phyloP scores from a whole-genome alignment of 2,329 filamentous ascomycete genomes.

The Periconia sp. region DNA sequence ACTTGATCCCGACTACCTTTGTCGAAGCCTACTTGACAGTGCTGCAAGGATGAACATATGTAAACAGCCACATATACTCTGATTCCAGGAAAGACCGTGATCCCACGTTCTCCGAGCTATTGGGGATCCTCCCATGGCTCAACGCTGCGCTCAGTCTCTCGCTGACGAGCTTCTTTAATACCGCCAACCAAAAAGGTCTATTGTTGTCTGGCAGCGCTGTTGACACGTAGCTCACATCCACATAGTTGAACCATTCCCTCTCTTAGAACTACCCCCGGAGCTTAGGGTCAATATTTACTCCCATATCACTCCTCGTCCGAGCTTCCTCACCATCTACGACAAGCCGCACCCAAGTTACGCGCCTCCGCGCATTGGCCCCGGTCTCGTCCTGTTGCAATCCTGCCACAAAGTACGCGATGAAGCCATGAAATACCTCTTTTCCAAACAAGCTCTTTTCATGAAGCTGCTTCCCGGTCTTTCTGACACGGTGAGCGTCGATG shows the following conservation, averaged over 20 bases:
- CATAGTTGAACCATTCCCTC: constrained; percentile 26
- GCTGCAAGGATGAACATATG: constrained; percentile 15
- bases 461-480: constrained; percentile 5
- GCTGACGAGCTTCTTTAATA: constrained; percentile 15
- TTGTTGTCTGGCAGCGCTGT: too few species aligned
- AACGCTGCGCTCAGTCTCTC: constrained; percentile 25
- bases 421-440: constrained; percentile 21
- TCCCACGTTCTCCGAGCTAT: constrained; percentile 29
- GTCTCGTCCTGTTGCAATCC: constrained; percentile 16
- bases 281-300: constrained; percentile 29
- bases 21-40: constrained; percentile 24
- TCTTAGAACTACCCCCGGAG: constrained; percentile 29
- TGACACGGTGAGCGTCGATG: constrained; percentile 1
- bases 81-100: constrained; percentile 18
- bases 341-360: not conserved
- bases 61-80: constrained; percentile 18
- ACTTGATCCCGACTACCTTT: constrained; percentile 25
- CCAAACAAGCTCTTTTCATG: constrained; percentile 19
- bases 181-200: too few species aligned
- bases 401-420: constrained; percentile 25
- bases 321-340: constrained; percentile 9
- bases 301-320: constrained; percentile 20
- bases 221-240: constrained; percentile 20
- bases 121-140: constrained; percentile 19
- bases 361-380: constrained; percentile 5